Evolutionary conservation across 2,329 filamentous ascomycete species (phyloP).

Genomic region (Colletotrichum incanum): DNA sequence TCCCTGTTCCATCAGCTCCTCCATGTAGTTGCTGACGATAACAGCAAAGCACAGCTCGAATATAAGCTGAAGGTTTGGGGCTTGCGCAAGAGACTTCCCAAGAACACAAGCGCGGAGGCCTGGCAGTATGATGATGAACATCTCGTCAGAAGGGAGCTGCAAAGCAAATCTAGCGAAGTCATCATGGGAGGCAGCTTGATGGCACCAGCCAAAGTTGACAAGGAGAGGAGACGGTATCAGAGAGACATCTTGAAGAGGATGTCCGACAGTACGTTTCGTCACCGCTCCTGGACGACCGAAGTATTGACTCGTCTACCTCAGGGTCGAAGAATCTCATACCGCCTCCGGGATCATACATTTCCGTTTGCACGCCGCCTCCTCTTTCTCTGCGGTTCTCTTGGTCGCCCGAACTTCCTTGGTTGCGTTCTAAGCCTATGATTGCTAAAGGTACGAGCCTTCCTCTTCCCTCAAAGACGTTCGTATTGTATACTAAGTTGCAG

Average conservation of each 20-base stretch:
- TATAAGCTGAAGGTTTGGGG: constrained; percentile 28
- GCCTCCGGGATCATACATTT: background rate
- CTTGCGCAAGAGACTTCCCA: background rate
- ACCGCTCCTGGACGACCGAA: no score
- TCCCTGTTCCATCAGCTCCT: background rate
- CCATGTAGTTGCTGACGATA: background rate
- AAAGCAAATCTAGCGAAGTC: constrained; percentile 15
- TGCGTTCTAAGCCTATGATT: background rate
- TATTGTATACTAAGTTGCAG: no score
- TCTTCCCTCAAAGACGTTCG: no score
- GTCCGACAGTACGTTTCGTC: background rate
- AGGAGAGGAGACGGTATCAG: background rate
- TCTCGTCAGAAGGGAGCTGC: accelerated
- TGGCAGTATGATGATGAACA: constrained; percentile 12
- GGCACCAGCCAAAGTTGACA: background rate
- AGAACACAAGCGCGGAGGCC: background rate
- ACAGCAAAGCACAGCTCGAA: constrained; percentile 21
- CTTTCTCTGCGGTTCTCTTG: constrained; percentile 1
- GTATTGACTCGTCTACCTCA: no score
- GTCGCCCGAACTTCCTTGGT: constrained; percentile 9
- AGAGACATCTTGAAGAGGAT: background rate
- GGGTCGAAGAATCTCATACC: no score
- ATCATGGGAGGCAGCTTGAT: background rate
- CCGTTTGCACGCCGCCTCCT: constrained; percentile 8
- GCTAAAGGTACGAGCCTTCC: background rate